Base-by-base conservation (phyloP, 257 asterid species). In the Przewalskia tangutica region DNA sequence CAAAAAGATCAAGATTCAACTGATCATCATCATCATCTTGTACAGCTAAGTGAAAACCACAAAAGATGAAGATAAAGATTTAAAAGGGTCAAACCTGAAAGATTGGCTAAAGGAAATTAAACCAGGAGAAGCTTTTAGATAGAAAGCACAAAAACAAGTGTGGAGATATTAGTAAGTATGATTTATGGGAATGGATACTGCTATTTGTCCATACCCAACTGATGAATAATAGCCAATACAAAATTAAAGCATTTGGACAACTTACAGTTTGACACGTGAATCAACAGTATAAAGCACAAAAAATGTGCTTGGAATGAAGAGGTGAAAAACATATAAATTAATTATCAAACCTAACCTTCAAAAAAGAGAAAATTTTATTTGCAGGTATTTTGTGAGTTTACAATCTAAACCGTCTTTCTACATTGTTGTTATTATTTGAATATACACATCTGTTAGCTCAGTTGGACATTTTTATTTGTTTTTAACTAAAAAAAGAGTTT, bases 51-150 rank as follows among this genome's bases (percentile, higher is more conserved):
- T 65, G 40, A 82, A 66, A 59, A 71, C 34, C 20, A 36, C 8
- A 42, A 40, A 46, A 55, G 65, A 6, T 27, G 62, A 75, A 75
- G 46, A n/a, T 18, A 65, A 63, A 56, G 63, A 46, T 48, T 76
- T 32, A 27, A 12, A 81, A 63, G 32, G 77, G 62, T 38, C 85
- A 77, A 77, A 83, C 85, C 85, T 86, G 63, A 77, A 18, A 62
- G 51, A 51, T 6, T 8, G 7, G 7, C 1, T 14, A 65, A n/a
- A 54, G 67, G 34, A 60, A 20, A 4, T 42, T 27, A 27, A 27
- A 27, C 2, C 44, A 32, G 42, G 42, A 80, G 88, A 48, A 79
- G 38, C 36, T 77, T 80, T 64, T 51, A 4, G 77, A 71, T 64
- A 75, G 46, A 13, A 75, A 71, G 58, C 20, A 46, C 38, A 8